Base-by-base conservation (phyloP, 2,329 filamentous ascomycete genomes). In the Fonsecaea nubica region DNA sequence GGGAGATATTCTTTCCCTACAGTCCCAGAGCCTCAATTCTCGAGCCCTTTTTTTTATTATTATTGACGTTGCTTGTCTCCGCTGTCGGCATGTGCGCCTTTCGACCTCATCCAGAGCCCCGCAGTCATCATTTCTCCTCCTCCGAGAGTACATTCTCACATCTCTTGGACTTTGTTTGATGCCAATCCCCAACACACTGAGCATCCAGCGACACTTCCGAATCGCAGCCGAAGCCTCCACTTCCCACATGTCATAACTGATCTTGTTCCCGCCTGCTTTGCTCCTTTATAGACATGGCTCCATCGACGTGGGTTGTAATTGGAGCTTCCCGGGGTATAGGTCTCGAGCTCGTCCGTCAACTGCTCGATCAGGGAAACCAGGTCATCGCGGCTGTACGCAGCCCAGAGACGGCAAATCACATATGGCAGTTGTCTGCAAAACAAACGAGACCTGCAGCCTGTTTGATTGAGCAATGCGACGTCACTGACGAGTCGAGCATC, bases 371-470 rank as follows among this genome's bases (percentile, higher is more conserved):
- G 55, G 82, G 81, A 38, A 78, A 85, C 66, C 78, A 79, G 58
- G 83, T 86, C 71, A 80, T 85, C 64, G 84, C 83, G 15, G 85
- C 83, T 5, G 82, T 84, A 15, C 79, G 84, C 40, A 79, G 81
- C 67, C 72, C 77, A 68, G 76, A 71, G 70, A 80, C 72, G 73
- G 80, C 70, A 75, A 81, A 63, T 74, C 75, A 79, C 77, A 72
- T 83, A 76, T 79, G 81, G 81, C 63, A 77, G 74, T 58, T 85
- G 4, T 68, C 69, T 1, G 75, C 73, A 7, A 69, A 70, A 33
- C 60, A 67, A 50, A 71, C 68, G 10, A 62, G 66, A 40, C 63
- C 63, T n/a, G 73, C 68, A 36, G 63, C 68, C 50, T 75, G 81
- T 72, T 73, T 80, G 70, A 80, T 81, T 75, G 77, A 83, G 64